Base-by-base conservation (phyloP, 2,329 filamentous ascomycete genomes). In the Colletotrichum sidae region DNA sequence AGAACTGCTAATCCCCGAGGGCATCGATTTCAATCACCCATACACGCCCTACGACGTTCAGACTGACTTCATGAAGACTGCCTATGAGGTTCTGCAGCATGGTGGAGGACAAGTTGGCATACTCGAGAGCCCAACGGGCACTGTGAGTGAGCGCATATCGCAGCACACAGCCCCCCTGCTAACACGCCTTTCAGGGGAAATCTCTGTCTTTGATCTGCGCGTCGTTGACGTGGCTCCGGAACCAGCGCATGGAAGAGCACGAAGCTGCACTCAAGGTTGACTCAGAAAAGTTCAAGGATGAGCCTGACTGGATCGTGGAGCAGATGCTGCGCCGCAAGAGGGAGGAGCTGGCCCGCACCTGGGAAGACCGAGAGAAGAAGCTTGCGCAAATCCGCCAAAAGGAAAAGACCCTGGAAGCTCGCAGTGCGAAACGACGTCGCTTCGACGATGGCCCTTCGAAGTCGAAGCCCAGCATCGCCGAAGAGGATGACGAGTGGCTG, bases 51-150 rank as follows among this genome's bases (percentile, higher is more conserved):
- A 97, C 76, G 86, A 92, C 56, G 96, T 97, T 47, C 94, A 97
- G 73, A 84, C 90, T 49, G 83, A 95, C 70, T 96, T 97, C 74
- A 97, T 97, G 94, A 88, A 84, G 70, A 86, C 91, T 1, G 85
- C 96, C 6, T 97, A 97, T 74, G 80, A 88, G 54, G 92, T 93
- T 66, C 86, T 97, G 34, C 89, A 96, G 70, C 73, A 73, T 33
- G 86, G 86, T 5, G 77, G 91, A 46, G 90, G 92, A 8, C 92
- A 94, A 73, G 84, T 97, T 51, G 94, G 92, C 37, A 94, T 97
- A 47, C 90, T 97, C 50, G 94, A 97, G 75, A 97, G 93, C 50
- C 94, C 94, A n/a, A 97, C 94, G 46, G 94, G 94, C 76, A 91
- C 88, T 68, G 85, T 86, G 74, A 69, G 79, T 77, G 37, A 25